Evolutionary conservation across 1,284 basidiomycete species (phyloP).

Genomic region (Rhodotorula glutinis): DNA sequence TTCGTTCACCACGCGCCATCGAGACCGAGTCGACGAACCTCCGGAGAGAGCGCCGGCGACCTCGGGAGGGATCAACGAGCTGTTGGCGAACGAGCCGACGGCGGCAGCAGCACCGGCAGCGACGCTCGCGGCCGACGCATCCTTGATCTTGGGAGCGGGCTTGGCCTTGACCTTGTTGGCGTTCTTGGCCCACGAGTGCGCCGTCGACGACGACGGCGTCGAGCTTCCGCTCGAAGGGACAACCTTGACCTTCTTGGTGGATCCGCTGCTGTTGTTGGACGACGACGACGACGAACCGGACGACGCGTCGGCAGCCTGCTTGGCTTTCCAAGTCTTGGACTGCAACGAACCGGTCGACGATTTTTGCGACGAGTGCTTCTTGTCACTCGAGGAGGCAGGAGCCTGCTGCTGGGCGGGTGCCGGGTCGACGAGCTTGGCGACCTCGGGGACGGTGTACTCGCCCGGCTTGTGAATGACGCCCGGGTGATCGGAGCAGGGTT

Average conservation of each 20-base stretch:
- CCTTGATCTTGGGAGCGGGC: conserved; percentile 29
- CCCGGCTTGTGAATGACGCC: conserved; percentile 24
- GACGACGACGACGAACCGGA: background rate
- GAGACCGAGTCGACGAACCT: conserved; percentile 8
- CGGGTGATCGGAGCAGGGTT: conserved; percentile 32
- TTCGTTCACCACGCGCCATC: no score
- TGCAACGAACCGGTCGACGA: background rate
- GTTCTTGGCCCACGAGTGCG: conserved; percentile 10
- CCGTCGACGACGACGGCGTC: background rate
- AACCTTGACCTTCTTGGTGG: no score
- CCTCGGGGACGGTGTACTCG: conserved; percentile 20
- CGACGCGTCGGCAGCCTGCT: background rate
- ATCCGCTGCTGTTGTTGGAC: no score
- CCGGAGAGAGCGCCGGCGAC: conserved; percentile 28
- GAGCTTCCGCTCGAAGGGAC: background rate
- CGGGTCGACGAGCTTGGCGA: conserved; percentile 12
- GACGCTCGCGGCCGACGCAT: conserved; percentile 31
- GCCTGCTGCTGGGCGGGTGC: background rate
- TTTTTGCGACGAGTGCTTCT: conserved; percentile 1
- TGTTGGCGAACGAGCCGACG: conserved; percentile 30
- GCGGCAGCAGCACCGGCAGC: conserved; percentile 32
- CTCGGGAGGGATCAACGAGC: conserved; percentile 22
- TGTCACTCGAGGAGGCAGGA: conserved; percentile 1
- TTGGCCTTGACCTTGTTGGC: conserved; percentile 16
- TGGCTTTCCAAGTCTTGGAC: background rate